phyloP scores from a whole-genome alignment of 495 filamentous ascomycete genomes.

The Penicillium turbatum region DNA sequence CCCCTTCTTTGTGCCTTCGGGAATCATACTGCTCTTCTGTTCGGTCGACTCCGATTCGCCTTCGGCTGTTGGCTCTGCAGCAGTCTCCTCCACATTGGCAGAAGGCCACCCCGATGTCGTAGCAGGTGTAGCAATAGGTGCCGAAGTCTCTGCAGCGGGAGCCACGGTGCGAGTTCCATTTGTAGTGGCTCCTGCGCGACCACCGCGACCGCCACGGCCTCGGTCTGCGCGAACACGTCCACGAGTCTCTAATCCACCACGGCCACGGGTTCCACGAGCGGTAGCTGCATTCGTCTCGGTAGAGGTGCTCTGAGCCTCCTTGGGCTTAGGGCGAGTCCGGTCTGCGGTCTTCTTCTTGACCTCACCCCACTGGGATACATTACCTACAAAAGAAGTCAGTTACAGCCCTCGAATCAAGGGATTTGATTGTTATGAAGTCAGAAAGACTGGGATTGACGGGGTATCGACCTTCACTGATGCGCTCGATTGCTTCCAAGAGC shows the following conservation, averaged over 20 bases:
- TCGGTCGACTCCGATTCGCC: conserved; percentile 31
- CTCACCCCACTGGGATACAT: conserved; percentile 89
- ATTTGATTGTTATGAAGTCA: not conserved
- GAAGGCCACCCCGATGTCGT: conserved; percentile 43
- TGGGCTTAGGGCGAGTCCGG: conserved; percentile 73
- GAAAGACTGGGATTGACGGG: conserved; percentile 3
- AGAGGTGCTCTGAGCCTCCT: conserved; percentile 59
- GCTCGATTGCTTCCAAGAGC: conserved; percentile 74
- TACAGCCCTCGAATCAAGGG: not conserved
- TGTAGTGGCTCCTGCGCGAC: conserved; percentile 50
- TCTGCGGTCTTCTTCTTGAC: conserved; percentile 91
- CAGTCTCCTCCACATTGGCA: conserved; percentile 23
- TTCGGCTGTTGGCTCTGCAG: conserved; percentile 28
- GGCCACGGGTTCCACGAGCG: conserved; percentile 59
- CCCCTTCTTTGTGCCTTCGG: conserved; percentile 53
- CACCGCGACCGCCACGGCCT: conserved; percentile 71
- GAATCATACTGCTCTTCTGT: conserved; percentile 40
- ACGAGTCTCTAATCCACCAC: conserved; percentile 61
- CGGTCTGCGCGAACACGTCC: conserved; percentile 70
- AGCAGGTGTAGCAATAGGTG: conserved; percentile 26
- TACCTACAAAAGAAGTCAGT: conserved; percentile 53
- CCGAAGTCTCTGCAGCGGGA: conserved; percentile 25
- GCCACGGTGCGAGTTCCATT: conserved; percentile 48
- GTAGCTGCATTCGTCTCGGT: conserved; percentile 44
- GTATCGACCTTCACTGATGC: conserved; percentile 81